A percentile compares a stretch with the other conserved stretches of the same genome.
Evolutionary conservation across 2,329 filamentous ascomycete genomes (phyloP).

Genomic region (Fusarium sp.): DNA sequence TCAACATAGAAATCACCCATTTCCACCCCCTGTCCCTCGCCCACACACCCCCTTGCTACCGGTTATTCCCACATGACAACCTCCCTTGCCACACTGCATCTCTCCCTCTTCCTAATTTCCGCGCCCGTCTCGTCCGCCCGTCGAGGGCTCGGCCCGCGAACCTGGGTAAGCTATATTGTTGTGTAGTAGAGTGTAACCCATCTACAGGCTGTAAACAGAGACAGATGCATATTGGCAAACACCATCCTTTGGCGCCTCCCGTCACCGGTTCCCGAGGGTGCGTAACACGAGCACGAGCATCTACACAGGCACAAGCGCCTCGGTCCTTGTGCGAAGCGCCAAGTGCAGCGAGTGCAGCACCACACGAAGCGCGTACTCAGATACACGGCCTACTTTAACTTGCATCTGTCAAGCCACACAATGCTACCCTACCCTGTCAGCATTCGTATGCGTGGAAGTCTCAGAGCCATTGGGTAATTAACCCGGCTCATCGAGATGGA

Average conservation of each 20-base stretch:
- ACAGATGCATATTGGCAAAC: constrained; percentile 8
- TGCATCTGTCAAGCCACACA: constrained; percentile 29
- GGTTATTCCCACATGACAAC: constrained; percentile 36
- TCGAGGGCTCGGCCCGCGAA: constrained; percentile 30
- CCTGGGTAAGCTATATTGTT: constrained; percentile 21
- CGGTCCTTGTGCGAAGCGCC: constrained; percentile 17
- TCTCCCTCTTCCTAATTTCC: background rate
- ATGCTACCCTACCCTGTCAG: constrained; percentile 30
- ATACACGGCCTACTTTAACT: constrained; percentile 21
- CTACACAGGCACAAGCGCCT: constrained; percentile 15
- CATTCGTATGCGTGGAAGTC: constrained; percentile 16
- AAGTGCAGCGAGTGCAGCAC: background rate
- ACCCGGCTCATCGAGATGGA: constrained; percentile 13
- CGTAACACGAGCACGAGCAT: constrained; percentile 22
- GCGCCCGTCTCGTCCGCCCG: constrained; percentile 21
- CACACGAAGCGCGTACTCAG: background rate
- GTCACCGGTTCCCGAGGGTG: constrained; percentile 31
- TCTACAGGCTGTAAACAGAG: constrained; percentile 6
- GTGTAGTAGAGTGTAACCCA: constrained; percentile 5
- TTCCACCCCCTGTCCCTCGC: constrained; percentile 20
- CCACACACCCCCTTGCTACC: constrained; percentile 19
- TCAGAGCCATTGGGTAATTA: constrained; percentile 21
- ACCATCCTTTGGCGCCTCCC: background rate
- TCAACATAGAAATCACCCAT: constrained; percentile 32
- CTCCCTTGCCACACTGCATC: constrained; percentile 22